phyloP scores from a whole-genome alignment of 768 basidiomycete genomes.

The Phanerochaete sordida region DNA sequence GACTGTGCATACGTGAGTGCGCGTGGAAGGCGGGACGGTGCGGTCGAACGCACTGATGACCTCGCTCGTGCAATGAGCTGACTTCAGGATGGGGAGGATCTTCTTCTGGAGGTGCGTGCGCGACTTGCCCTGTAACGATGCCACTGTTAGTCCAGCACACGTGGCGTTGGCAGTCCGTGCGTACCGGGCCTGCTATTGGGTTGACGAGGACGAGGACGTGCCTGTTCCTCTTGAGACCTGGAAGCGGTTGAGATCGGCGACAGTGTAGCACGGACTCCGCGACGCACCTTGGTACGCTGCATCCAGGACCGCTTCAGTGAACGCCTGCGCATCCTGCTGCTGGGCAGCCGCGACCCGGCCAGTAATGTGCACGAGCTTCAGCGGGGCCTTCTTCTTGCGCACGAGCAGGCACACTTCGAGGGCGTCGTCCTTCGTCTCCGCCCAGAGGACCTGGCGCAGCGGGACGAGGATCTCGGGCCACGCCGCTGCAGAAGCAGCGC shows the following conservation, averaged over 20 bases:
- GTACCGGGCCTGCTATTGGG: conserved; percentile 73
- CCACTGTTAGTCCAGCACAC: not conserved
- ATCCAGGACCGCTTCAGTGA: conserved; percentile 53
- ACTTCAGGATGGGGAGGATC: conserved; percentile 69
- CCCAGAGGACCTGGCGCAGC: conserved; percentile 53
- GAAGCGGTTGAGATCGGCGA: no score
- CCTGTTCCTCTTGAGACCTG: conserved; percentile 53
- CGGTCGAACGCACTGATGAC: conserved; percentile 51
- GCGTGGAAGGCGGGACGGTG: not conserved
- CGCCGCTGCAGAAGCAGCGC: conserved; percentile 17
- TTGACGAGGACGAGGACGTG: conserved; percentile 72
- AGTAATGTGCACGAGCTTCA: conserved; percentile 39
- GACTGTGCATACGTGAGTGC: conserved; percentile 35
- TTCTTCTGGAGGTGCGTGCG: conserved; percentile 46
- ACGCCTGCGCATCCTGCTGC: conserved; percentile 36
- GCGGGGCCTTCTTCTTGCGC: conserved; percentile 29
- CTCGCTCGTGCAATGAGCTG: conserved; percentile 62
- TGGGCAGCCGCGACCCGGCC: conserved; percentile 39
- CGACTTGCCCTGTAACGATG: conserved; percentile 54
- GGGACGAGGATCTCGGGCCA: conserved; percentile 30
- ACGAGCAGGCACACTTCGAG: conserved; percentile 52
- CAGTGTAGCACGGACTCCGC: no score
- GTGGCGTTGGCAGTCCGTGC: conserved; percentile 22
- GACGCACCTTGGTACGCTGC: conserved; percentile 61
- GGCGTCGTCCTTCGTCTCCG: conserved; percentile 32